Conservation (phyloP, 805 yeast genomes). For the Candida morakotiae region DNA sequence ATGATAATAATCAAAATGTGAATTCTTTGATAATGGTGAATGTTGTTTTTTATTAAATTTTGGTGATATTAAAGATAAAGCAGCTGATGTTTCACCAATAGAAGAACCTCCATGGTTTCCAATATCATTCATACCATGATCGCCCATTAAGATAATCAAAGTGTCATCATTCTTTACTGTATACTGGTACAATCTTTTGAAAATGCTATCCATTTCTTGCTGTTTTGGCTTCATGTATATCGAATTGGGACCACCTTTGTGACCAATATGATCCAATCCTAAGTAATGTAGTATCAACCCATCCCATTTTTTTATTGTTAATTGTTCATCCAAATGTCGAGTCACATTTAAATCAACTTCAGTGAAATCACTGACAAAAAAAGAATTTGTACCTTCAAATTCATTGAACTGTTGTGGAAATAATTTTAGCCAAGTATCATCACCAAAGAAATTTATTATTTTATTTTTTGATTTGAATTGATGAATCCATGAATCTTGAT, state of each 20-base stretch:
- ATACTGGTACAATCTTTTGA: constrained; percentile 45
- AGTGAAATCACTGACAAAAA: constrained; percentile 91
- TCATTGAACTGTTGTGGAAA: constrained; percentile 65
- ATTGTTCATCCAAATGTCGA: constrained; percentile 66
- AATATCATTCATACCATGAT: constrained; percentile 93
- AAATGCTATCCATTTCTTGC: constrained; percentile 74
- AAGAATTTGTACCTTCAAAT: constrained; percentile 86
- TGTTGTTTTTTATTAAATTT: constrained; percentile 26
- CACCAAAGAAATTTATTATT: constrained; percentile 83
- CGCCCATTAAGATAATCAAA: constrained; percentile 76
- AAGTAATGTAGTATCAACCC: constrained; percentile 82
- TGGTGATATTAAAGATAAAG: constrained; percentile 64
- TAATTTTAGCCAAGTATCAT: constrained; percentile 94
- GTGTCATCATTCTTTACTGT: constrained; percentile 36
- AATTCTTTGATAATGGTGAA: constrained; percentile 37
- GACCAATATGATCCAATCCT: constrained; percentile 97
- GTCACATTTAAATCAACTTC: constrained; percentile 94
- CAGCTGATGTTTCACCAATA: constrained; percentile 87
- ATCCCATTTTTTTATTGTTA: constrained; percentile 64
- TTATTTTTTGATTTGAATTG: constrained; percentile 44
- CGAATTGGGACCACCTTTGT: constrained; percentile 88
- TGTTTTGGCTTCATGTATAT: constrained; percentile 80
- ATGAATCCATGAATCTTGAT: constrained; percentile 83
- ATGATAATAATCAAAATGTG: constrained; percentile 50
- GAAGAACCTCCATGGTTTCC: constrained; percentile 98